phyloP scores from a whole-genome alignment of 2,329 filamentous ascomycete species.

The Neopestalotiopsis rosae region DNA sequence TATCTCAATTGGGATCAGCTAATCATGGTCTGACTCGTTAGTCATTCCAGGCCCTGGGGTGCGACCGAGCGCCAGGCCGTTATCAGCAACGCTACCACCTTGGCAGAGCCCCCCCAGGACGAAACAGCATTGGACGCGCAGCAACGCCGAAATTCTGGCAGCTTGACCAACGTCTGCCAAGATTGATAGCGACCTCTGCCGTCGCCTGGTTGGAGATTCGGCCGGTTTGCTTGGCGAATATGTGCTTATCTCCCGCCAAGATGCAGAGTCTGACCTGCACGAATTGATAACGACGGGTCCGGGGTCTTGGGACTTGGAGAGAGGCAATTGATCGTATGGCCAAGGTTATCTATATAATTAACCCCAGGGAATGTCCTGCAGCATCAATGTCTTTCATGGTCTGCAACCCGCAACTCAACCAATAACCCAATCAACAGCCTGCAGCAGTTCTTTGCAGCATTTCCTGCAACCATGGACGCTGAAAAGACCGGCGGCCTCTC shows the following conservation, averaged over 20 bases:
- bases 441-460: background rate
- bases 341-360: slow-evolving; percentile 5
- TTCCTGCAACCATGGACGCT: slow-evolving; percentile 6
- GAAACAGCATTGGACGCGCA: slow-evolving; percentile 1
- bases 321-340: background rate
- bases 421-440: background rate
- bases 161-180: slow-evolving; percentile 5
- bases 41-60: slow-evolving; percentile 11
- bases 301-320: background rate
- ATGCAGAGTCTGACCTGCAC: background rate
- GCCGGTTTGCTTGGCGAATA: slow-evolving; percentile 4
- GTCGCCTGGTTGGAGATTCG: slow-evolving; percentile 5
- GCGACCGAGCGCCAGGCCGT: background rate
- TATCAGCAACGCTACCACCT: slow-evolving; percentile 15
- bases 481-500: slow-evolving; percentile 12
- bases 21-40: slow-evolving; percentile 14
- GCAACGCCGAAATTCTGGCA: background rate
- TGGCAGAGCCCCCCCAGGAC: slow-evolving; percentile 2
- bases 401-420: background rate
- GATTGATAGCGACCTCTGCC: slow-evolving; percentile 9
- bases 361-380: background rate
- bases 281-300: slow-evolving; percentile 10
- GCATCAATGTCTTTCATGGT: background rate
- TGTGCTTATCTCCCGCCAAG: slow-evolving; percentile 12
- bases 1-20: slow-evolving; percentile 13